phyloP scores from a whole-genome alignment of 2,329 filamentous ascomycete genomes.

The Aspergillus phoenicis region DNA sequence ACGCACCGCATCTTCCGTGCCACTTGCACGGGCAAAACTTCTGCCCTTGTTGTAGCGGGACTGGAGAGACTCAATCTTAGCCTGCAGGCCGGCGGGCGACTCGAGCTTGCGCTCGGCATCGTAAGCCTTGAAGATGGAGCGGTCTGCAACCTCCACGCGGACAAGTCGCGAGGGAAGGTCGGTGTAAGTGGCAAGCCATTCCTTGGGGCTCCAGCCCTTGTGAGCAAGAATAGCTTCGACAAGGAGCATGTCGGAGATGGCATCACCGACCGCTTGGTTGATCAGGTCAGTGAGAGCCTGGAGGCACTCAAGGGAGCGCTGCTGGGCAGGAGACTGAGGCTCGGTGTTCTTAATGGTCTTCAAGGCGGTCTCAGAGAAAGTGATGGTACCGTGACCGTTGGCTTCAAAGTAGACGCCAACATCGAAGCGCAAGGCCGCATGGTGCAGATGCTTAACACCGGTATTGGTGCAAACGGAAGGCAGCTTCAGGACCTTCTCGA shows the following conservation, averaged over 20 bases:
- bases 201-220: conserved; percentile 84
- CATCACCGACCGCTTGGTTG: conserved; percentile 97
- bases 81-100: conserved; percentile 76
- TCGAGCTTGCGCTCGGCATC: conserved; percentile 89
- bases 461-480: conserved; percentile 92
- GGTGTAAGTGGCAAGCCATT: conserved; percentile 91
- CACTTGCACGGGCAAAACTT: conserved; percentile 87
- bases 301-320: conserved; percentile 83
- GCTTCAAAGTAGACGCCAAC: conserved; percentile 98
- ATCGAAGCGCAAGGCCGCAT: conserved; percentile 92
- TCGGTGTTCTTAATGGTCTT: conserved; percentile 75
- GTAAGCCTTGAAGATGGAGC: conserved; percentile 85
- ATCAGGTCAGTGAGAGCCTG: conserved; percentile 84
- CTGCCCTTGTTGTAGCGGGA: conserved; percentile 88
- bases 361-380: conserved; percentile 85
- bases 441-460: conserved; percentile 96
- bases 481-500: conserved; percentile 82
- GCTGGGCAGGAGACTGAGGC: conserved; percentile 88
- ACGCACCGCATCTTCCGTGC: conserved; percentile 92
- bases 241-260: conserved; percentile 91
- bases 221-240: conserved; percentile 95
- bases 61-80: conserved; percentile 82
- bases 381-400: conserved; percentile 94
- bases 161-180: conserved; percentile 96
- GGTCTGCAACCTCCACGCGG: conserved; percentile 84